A percentile compares a stretch with the other conserved stretches of the same genome.
Conservation (phyloP, 2,329 filamentous ascomycete genomes). For the Thielaviopsis populi region DNA sequence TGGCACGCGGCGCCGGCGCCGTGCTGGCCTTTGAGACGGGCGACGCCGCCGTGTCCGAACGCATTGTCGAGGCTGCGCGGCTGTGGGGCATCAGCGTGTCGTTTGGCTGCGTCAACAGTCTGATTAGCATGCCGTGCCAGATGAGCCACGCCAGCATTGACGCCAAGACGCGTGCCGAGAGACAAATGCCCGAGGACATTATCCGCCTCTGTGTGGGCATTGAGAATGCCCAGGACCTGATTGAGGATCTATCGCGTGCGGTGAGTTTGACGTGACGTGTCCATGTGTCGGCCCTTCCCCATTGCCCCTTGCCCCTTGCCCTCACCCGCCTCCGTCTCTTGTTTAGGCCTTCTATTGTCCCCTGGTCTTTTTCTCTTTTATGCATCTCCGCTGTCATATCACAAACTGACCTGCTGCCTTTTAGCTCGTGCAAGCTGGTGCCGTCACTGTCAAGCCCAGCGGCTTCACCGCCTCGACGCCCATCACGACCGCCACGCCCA, state of each 20-base stretch:
- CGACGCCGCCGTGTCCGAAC: slow-evolving; percentile 64
- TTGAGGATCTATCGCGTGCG: slow-evolving; percentile 82
- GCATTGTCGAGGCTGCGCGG: slow-evolving; percentile 83
- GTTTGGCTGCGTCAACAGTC: slow-evolving; percentile 93
- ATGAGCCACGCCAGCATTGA: slow-evolving; percentile 99
- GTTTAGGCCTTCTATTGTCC: too few relatives aligned
- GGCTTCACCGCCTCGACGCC: slow-evolving; percentile 16
- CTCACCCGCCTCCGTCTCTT: too few relatives aligned
- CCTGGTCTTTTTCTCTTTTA: not conserved
- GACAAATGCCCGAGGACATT: slow-evolving; percentile 90
- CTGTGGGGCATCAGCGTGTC: slow-evolving; percentile 94
- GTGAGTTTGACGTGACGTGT: slow-evolving; percentile 44
- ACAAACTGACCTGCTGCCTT: slow-evolving; percentile 20
- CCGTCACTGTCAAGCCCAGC: slow-evolving; percentile 55
- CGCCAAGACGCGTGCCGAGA: slow-evolving; percentile 75
- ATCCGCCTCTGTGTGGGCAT: slow-evolving; percentile 94
- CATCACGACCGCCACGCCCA: slow-evolving; percentile 12
- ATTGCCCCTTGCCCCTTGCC: too few relatives aligned
- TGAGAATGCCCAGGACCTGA: slow-evolving; percentile 78
- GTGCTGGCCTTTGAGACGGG: slow-evolving; percentile 95
- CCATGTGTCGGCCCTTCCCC: not conserved
- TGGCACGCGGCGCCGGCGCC: slow-evolving; percentile 85
- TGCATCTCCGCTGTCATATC: not conserved
- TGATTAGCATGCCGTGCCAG: slow-evolving; percentile 98
- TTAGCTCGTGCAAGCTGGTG: slow-evolving; percentile 83